Percentiles rank a stretch among this genome's conserved stretches.
Evolutionary conservation across 2,329 filamentous ascomycete genomes (phyloP).

Genomic region (Aureobasidium vineae): DNA sequence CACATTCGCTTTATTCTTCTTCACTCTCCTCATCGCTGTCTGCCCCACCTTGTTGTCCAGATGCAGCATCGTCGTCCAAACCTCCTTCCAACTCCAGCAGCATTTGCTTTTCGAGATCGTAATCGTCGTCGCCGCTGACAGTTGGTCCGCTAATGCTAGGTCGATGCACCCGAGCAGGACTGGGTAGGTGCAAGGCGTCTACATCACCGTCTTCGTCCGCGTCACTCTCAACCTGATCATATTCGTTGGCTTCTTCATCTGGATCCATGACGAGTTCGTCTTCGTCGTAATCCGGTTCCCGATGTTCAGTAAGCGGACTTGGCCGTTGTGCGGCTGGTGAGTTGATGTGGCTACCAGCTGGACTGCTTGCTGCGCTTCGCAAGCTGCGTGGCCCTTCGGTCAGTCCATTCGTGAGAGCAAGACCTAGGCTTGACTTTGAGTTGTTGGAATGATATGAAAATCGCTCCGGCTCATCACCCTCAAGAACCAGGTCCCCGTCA

Average conservation of each 20-base stretch:
- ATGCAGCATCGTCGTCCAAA: slow-evolving; percentile 32
- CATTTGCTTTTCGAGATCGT: slow-evolving; percentile 45
- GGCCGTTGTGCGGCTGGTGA: slow-evolving; percentile 29
- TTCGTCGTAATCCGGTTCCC: slow-evolving; percentile 29
- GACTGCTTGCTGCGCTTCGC: slow-evolving; percentile 45
- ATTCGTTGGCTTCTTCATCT: slow-evolving; percentile 31
- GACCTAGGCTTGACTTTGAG: slow-evolving; percentile 32
- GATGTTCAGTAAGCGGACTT: slow-evolving; percentile 25
- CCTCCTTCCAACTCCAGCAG: slow-evolving; percentile 42
- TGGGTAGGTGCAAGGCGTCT: slow-evolving; percentile 36
- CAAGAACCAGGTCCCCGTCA: slow-evolving; percentile 38
- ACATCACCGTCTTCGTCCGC: slow-evolving; percentile 40
- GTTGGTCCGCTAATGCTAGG: slow-evolving; percentile 31
- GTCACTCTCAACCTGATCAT: slow-evolving; percentile 40
- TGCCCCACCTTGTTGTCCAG: slow-evolving; percentile 29
- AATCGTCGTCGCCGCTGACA: slow-evolving; percentile 40
- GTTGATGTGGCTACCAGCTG: slow-evolving; percentile 30
- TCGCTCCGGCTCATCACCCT: slow-evolving; percentile 33
- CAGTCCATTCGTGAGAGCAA: slow-evolving; percentile 36
- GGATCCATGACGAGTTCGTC: slow-evolving; percentile 34
- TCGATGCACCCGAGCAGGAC: slow-evolving; percentile 34
- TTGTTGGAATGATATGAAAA: slow-evolving; percentile 29
- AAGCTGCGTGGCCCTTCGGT: slow-evolving; percentile 46
- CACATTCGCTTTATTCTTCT: slow-evolving; percentile 37
- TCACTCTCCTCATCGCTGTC: slow-evolving; percentile 46